These are phyloP conservation scores for Colletotrichum lupini DNA, from an alignment of 2,329 filamentous ascomycete genomes.

Conservation along the genomic window DNA sequence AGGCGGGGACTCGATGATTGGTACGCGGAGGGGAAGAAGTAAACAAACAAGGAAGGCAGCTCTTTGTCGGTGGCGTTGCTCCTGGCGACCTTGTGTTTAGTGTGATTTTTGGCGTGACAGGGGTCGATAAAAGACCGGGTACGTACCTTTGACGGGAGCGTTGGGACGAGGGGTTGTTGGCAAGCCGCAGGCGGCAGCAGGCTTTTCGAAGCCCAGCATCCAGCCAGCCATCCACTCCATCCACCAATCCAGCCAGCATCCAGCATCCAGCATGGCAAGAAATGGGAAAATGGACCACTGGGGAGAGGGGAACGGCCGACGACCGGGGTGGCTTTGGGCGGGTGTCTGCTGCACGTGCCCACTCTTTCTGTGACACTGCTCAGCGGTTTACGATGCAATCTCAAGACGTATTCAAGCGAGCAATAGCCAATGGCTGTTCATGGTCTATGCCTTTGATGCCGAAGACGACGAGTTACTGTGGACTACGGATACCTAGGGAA, in stretches of 20 bases:
- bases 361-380: conserved; percentile 28
- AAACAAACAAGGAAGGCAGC: conserved; percentile 38
- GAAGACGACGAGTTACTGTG: neutral
- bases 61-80: conserved; percentile 36
- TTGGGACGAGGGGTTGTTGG: conserved; percentile 26
- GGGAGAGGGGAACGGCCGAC: neutral
- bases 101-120: conserved; percentile 16
- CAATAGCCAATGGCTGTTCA: neutral
- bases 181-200: neutral
- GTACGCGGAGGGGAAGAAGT: conserved; percentile 34
- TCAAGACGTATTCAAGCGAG: neutral
- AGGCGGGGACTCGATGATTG: conserved; percentile 36
- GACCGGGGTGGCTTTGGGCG: conserved; percentile 14
- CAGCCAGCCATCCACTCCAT: no score
- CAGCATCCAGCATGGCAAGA: no score
- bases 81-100: conserved; percentile 34
- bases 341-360: conserved; percentile 30
- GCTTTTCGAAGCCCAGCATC: neutral
- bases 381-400: conserved; percentile 10
- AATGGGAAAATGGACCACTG: neutral
- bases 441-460: neutral
- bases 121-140: neutral
- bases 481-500: neutral
- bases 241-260: no score
- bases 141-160: neutral